Base-by-base conservation (phyloP, 2,329 filamentous ascomycete genomes). In the Sclerotinia trifoliorum region DNA sequence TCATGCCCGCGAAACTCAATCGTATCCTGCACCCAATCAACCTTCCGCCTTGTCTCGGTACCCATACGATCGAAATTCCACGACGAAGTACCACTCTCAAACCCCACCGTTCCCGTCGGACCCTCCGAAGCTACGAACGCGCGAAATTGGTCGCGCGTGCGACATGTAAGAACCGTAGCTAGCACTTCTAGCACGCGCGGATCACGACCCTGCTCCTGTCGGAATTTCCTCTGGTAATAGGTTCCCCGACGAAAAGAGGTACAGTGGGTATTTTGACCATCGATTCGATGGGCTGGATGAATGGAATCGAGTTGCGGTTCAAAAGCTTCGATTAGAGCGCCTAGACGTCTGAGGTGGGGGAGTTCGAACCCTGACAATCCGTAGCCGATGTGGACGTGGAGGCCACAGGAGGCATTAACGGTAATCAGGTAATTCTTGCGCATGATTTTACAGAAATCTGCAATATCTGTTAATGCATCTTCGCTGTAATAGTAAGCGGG, bases 371-470 rank as follows among this genome's bases (percentile, higher is more conserved):
- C 72, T 6, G 65, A 10, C 2, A 54, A 48, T 5, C 71, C 71
- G 32, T 76, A 73, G 1, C 78, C 77, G n/a, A 78, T 65, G 61
- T 79, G 78, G 8, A 79, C 73, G 56, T 79, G 77, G 0, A 78
- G 51, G 0, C 75, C 75, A 51, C 71, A 75, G 0, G 68, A 70
- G 0, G 68, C 26, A 56, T 77, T 78, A 21, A 71, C 67, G 13
- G 72, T 57, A 4, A 75, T 21, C 5, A 71, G 57, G 55, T 74
- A 75, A 8, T 54, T 68, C 1, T 49, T 52, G 1, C 58, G 64
- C 17, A 76, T 46, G 15, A 72, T 17, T 19, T 57, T 46, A 2
- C 64, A 72, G 21, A 72, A 71, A 26, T 68, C 42, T 8, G 55
- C 3, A 1, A 73, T n/a, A 15, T 63, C 65, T 3, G 51, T 7